A percentile compares a stretch with the other conserved stretches of the same genome.
Evolutionary conservation across 352 stramenopile species (phyloP).

Genomic region (Discostella stelligera): DNA sequence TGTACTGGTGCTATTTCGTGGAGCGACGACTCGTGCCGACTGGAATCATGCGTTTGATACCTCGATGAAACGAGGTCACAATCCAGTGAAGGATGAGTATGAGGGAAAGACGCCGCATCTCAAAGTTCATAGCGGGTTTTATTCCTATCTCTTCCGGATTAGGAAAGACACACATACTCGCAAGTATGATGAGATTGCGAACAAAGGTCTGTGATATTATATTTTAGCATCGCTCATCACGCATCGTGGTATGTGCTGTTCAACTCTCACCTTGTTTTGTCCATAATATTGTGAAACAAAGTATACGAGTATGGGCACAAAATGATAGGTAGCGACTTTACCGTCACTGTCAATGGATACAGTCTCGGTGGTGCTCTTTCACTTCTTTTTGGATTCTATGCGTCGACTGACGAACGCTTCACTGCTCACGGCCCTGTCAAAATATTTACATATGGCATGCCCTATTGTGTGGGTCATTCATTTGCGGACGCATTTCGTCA

Average conservation of each 20-base stretch:
- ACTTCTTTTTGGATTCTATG: slow-evolving; percentile 67
- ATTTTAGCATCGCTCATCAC: not conserved
- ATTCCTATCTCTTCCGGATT: slow-evolving; percentile 65
- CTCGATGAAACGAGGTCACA: slow-evolving; percentile 46
- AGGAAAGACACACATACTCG: slow-evolving; percentile 66
- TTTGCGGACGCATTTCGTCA: slow-evolving; percentile 63
- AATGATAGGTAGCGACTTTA: slow-evolving; percentile 61
- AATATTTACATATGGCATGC: slow-evolving; percentile 67
- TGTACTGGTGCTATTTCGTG: slow-evolving; percentile 70
- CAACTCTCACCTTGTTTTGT: not conserved
- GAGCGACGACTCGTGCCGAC: slow-evolving; percentile 65
- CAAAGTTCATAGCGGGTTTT: slow-evolving; percentile 63
- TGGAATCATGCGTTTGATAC: slow-evolving; percentile 62
- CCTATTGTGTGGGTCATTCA: slow-evolving; percentile 50
- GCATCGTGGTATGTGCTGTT: not conserved
- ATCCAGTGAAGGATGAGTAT: slow-evolving; percentile 69
- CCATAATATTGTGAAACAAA: slow-evolving; percentile 21
- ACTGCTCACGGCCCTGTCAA: slow-evolving; percentile 72
- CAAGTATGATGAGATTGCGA: slow-evolving; percentile 77
- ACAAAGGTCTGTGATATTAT: slow-evolving; percentile 24
- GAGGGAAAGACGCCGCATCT: slow-evolving; percentile 41
- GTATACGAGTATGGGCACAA: slow-evolving; percentile 61
- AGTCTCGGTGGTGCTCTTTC: slow-evolving; percentile 62
- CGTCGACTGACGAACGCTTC: slow-evolving; percentile 67
- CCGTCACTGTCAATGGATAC: slow-evolving; percentile 65